Base-by-base conservation (phyloP, 2,329 filamentous ascomycete species). In the Phyllosticta ampelicida region DNA sequence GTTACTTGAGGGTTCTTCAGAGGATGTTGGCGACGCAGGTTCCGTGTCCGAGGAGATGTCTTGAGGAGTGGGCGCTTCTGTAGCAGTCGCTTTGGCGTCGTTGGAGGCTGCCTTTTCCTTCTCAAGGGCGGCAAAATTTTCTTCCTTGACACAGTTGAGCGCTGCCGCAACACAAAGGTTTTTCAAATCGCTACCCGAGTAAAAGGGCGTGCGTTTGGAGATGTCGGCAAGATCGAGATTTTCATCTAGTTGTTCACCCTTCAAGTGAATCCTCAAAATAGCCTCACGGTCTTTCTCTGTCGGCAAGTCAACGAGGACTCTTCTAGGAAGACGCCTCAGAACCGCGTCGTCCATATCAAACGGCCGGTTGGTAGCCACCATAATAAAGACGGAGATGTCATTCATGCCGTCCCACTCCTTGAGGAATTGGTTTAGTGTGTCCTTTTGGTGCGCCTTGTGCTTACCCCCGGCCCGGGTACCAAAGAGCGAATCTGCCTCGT, bases 361-460 rank as follows among this genome's bases (percentile, higher is more conserved):
- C 0, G 94, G 94, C 9, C 92, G 81, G 71, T 99, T 97, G 9
- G 91, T 97, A 26, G 94, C 92, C 0, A 97, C 90, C 90, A 99
- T 96, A 71, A 99, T 92, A 70, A 99, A 97, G 2, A 92, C 90
- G 18, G 87, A 87, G 52, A 85, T 81, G 60, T 84, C 79, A 65
- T 88, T 87, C 77, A 97, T 86, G 10, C 94, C 94, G 65, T 97
- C 94, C 94, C 92, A 97, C 71, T 97, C 92, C 56, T 90, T 87
- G 54, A 99, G 77, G 71, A 97, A 97, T 73, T 99, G 92, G 68
- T 96, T 99, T 71, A 97, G 91, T 57, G 94, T 86, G 70, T 96
- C 92, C 54, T 91, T 84, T 65, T 95, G 89, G 1, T 82, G 85
- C 5, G 83, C 82, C 28, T 88, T 80, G 64, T 83, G 85, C 60